Conservation (phyloP, 1,139 yeast genomes). For the Yamadazyma siamensis region DNA sequence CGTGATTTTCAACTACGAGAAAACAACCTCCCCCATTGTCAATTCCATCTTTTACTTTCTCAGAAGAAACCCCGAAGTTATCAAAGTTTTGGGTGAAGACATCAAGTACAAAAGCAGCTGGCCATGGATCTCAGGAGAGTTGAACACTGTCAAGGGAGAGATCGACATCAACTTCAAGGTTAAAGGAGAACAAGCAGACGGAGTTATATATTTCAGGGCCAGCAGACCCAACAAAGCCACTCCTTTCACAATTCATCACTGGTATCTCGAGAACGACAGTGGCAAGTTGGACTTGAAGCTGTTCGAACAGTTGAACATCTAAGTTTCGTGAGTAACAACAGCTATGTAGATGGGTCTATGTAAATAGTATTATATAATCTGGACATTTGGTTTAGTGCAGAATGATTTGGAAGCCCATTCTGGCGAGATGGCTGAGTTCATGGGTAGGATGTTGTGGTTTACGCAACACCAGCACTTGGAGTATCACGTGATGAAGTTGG, state of each 20-base stretch:
- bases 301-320: slow-evolving; percentile 5
- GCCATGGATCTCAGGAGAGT: slow-evolving; percentile 88
- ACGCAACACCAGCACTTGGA: too few relatives aligned
- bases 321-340: slow-evolving; percentile 1
- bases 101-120: slow-evolving; percentile 66
- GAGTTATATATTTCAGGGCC: slow-evolving; percentile 57
- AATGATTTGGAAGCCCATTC: too few relatives aligned
- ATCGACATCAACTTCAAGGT: slow-evolving; percentile 72
- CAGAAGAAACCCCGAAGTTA: slow-evolving; percentile 72
- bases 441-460: too few relatives aligned
- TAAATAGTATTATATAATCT: too few relatives aligned
- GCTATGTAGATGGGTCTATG: too few relatives aligned
- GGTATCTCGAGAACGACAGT: slow-evolving; percentile 49
- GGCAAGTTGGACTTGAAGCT: slow-evolving; percentile 42
- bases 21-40: slow-evolving; percentile 81
- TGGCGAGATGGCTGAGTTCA: too few relatives aligned
- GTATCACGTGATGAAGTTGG: too few relatives aligned
- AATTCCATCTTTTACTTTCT: slow-evolving; percentile 83
- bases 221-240: slow-evolving; percentile 52
- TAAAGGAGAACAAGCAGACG: slow-evolving; percentile 55
- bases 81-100: slow-evolving; percentile 64
- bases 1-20: slow-evolving; percentile 86
- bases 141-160: slow-evolving; percentile 79
- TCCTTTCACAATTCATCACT: slow-evolving; percentile 59
- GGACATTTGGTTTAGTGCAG: too few relatives aligned